These are phyloP conservation scores for Puccinia coronata DNA, from an alignment of 1,284 basidiomycete genomes.

Conservation along the genomic window DNA sequence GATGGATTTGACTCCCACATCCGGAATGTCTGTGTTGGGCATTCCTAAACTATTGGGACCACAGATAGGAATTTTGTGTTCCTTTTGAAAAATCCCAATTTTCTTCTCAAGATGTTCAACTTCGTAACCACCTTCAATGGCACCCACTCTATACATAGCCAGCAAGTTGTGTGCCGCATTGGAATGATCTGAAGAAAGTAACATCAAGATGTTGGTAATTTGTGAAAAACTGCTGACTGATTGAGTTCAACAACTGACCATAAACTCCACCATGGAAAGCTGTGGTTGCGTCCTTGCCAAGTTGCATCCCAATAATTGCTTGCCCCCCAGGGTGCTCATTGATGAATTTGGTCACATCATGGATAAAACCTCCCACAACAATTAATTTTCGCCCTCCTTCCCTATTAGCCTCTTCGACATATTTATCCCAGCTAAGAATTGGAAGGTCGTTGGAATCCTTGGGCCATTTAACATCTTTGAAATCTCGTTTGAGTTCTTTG, in stretches of 20 bases:
- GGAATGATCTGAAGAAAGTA: too few species aligned
- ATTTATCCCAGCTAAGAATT: constrained; percentile 81
- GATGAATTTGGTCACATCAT: constrained; percentile 80
- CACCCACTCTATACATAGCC: constrained; percentile 86
- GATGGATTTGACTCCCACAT: too few species aligned
- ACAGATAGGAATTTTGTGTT: constrained; percentile 48
- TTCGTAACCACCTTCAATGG: constrained; percentile 70
- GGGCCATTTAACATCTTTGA: constrained; percentile 76
- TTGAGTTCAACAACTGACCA: constrained; percentile 29
- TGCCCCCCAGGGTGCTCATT: constrained; percentile 86
- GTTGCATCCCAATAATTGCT: constrained; percentile 66
- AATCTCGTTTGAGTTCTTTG: constrained; percentile 73
- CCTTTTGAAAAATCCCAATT: constrained; percentile 41
- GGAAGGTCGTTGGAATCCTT: constrained; percentile 71
- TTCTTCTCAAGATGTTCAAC: constrained; percentile 48
- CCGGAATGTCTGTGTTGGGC: too few species aligned
- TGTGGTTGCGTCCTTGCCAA: constrained; percentile 81
- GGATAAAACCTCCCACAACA: constrained; percentile 84
- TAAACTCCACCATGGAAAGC: constrained; percentile 89
- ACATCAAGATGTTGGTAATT: too few species aligned
- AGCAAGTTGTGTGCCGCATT: constrained; percentile 68
- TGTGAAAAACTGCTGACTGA: too few species aligned
- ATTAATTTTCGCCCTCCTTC: constrained; percentile 67
- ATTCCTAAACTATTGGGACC: constrained; percentile 39
- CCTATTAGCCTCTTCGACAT: constrained; percentile 71